A percentile compares a stretch with the other conserved stretches of the same genome.
Conservation (phyloP, 805 yeast genomes). For the Brettanomyces anomalus region DNA sequence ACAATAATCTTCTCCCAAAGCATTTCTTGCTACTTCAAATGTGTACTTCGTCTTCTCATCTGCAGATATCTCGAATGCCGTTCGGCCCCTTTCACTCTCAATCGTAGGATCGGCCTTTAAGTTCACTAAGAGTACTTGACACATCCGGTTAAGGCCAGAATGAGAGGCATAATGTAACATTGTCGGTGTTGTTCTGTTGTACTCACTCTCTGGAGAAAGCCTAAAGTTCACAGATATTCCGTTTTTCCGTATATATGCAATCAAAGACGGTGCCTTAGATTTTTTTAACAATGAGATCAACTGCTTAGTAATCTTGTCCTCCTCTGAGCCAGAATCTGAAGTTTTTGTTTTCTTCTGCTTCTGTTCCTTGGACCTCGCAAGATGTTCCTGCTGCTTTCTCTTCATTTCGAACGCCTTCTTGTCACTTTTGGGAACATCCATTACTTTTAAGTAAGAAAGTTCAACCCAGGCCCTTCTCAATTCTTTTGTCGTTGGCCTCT, state of each 20-base stretch:
- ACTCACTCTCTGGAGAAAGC: constrained; percentile 48
- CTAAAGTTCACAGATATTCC: constrained; percentile 42
- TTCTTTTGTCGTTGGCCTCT: constrained; percentile 76
- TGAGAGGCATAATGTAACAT: constrained; percentile 71
- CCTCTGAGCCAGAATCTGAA: constrained; percentile 10
- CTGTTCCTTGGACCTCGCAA: constrained; percentile 18
- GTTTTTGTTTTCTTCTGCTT: constrained; percentile 5
- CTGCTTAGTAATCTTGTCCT: constrained; percentile 49
- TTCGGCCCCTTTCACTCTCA: constrained; percentile 42
- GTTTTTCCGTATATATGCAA: constrained; percentile 52
- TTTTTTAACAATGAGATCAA: constrained; percentile 53
- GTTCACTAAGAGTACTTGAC: constrained; percentile 49
- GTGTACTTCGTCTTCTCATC: constrained; percentile 37
- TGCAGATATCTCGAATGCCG: constrained; percentile 60
- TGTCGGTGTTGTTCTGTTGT: constrained; percentile 50
- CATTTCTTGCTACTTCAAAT: constrained; percentile 60
- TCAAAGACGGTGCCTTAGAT: constrained; percentile 68
- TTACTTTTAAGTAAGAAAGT: constrained; percentile 48
- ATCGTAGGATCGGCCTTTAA: constrained; percentile 65
- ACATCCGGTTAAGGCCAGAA: constrained; percentile 58
- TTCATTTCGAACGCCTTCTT: constrained; percentile 18
- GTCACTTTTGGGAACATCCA: constrained; percentile 46
- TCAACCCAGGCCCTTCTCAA: constrained; percentile 79
- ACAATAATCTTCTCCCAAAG: constrained; percentile 58
- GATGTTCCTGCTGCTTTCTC: constrained; percentile 23